Percentiles rank a stretch among this genome's conserved stretches.
These are phyloP conservation scores for Xylaria sp. DNA, from an alignment of 2,329 filamentous ascomycete species.

Conservation along the genomic window DNA sequence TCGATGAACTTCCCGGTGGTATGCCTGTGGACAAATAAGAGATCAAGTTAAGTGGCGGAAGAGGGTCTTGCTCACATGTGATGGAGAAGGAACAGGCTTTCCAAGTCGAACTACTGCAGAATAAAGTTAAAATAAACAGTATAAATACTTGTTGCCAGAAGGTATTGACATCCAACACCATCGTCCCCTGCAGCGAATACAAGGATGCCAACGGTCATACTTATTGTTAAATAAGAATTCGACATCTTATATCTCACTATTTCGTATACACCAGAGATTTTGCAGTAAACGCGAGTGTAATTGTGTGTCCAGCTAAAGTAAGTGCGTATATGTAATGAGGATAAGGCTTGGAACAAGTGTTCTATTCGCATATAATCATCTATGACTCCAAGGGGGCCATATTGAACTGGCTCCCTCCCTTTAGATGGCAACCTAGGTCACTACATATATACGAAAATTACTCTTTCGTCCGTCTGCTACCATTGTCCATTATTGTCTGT, in stretches of 20 bases:
- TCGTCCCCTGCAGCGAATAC: neutral
- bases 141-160: neutral
- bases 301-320: neutral
- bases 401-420: too few species aligned
- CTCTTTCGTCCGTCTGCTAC: too few species aligned
- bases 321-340: too few species aligned
- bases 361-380: too few species aligned
- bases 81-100: neutral
- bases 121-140: neutral
- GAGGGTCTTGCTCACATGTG: neutral
- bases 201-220: neutral
- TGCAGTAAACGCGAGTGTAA: neutral
- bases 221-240: neutral
- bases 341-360: too few species aligned
- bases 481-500: too few species aligned
- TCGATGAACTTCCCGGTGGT: conserved; percentile 31
- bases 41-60: neutral
- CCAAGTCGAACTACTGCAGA: neutral
- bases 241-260: neutral
- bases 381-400: too few species aligned
- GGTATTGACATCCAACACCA: neutral
- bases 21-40: conserved; percentile 25
- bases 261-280: neutral
- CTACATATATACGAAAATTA: too few species aligned
- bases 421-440: too few species aligned